Evolutionary conservation across 1,284 basidiomycete species (phyloP), one percentile per base, ranked within the genome.

Genomic region (Cerioporus squamosus): DNA sequence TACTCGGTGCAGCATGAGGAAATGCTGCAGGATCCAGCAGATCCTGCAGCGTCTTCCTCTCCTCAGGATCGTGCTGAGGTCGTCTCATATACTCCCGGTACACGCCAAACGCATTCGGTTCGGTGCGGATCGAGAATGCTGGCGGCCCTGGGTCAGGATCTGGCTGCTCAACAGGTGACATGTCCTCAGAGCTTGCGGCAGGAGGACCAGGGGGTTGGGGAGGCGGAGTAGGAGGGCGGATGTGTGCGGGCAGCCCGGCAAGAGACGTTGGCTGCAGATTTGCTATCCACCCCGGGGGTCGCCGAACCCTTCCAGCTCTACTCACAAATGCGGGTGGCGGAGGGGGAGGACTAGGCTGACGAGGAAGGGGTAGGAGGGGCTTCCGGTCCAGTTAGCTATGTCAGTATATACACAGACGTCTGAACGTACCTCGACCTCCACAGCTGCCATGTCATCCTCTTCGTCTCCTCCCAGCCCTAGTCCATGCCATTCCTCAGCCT

Each of bases 21-120:
- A 15, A 17, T 2, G 43, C 20, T 4, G 17, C 43, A 24, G 29
- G 20, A 9, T 18, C n/a, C 2, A 31, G 29, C 10, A 44, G 31
- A 4, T 12, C 45, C 26, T 44, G 2, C 2, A 51, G 29, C 0
- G 43, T 29, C 5, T 26, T 22, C 5, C 1, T 18, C 2, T 48
- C 57, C 17, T 59, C 57, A 5, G 57, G 57, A 22, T 59, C 52
- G 5, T 26, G 24, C n/a, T 54, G 44, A 1, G 52, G 57, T 0
- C 40, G 48, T 2, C 31, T 15, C 9, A 44, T 43, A 20, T 59
- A 59, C 15, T 36, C 20, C 9, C 52, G 52, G 52, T 45, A 59
- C 6, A 54, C 8, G 5, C 57, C 57, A 23, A 40, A 55, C 2
- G 29, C 8, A 15, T 36, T 40, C 3, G 39, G 9, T 33, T 33